These are phyloP conservation scores for Quillaja saponaria DNA, from an alignment of 306 rosid species.

Conservation along the genomic window DNA sequence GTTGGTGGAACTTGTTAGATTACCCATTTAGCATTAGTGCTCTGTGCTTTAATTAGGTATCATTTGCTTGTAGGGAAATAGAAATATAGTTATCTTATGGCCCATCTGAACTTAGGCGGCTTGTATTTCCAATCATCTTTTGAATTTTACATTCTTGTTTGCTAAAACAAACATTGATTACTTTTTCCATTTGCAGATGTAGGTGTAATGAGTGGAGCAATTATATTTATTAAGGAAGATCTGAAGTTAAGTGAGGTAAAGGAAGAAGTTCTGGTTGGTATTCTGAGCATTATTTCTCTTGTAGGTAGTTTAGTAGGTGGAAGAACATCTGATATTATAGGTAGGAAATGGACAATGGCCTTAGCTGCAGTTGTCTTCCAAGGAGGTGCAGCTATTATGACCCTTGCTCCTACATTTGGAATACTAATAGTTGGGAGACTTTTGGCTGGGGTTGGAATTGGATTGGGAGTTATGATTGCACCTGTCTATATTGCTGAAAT, in stretches of 20 bases:
- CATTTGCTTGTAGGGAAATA: neutral
- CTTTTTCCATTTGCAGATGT: constrained; percentile 57
- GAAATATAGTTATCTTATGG: too few relatives aligned
- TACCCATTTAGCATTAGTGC: neutral
- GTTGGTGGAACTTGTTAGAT: neutral
- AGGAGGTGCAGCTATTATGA: constrained; percentile 73
- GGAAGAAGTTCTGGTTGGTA: constrained; percentile 78
- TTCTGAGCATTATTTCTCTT: constrained; percentile 80
- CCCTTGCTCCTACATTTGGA: constrained; percentile 74
- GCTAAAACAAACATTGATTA: too few relatives aligned
- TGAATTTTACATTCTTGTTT: too few relatives aligned
- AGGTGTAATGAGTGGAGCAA: constrained; percentile 99
- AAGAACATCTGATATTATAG: constrained; percentile 78
- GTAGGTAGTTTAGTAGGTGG: constrained; percentile 91
- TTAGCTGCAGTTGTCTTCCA: constrained; percentile 80
- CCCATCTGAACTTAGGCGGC: too few relatives aligned
- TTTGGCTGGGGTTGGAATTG: constrained; percentile 86
- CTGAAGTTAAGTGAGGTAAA: constrained; percentile 78
- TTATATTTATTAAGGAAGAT: constrained; percentile 85
- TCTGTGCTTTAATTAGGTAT: neutral
- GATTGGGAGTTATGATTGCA: constrained; percentile 88
- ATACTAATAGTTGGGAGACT: constrained; percentile 68
- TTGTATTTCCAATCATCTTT: too few relatives aligned
- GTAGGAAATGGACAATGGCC: constrained; percentile 97
- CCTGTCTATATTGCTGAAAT: constrained; percentile 92